Evolutionary conservation across 352 stramenopile species (phyloP).

Genomic region (Globisporangium solare): DNA sequence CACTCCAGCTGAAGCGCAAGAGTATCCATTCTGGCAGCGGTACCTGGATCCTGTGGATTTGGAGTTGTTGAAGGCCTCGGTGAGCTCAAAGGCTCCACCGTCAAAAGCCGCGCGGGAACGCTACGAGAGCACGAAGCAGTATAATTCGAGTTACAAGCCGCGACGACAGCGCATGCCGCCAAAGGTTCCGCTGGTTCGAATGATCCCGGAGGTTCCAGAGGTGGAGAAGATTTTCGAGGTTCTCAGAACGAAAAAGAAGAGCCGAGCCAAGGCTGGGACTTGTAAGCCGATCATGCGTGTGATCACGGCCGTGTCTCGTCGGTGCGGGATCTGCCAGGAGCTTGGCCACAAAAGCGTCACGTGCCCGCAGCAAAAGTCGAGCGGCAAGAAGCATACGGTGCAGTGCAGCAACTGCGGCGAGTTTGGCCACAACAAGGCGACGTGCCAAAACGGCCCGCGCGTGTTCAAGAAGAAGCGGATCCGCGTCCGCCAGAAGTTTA

Average conservation of each 20-base stretch:
- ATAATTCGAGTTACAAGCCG: too few relatives aligned
- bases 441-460: neutral
- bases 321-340: conserved; percentile 1
- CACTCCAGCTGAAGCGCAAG: neutral
- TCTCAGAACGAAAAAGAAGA: neutral
- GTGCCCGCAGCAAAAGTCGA: neutral
- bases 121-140: neutral
- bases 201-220: too few relatives aligned
- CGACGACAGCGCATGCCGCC: too few relatives aligned
- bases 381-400: neutral
- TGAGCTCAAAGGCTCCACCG: neutral
- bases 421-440: conserved; percentile 3
- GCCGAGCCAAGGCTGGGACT: neutral
- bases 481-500: too few relatives aligned
- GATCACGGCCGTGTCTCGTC: neutral
- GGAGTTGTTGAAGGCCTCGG: neutral
- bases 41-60: conserved; percentile 2
- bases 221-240: neutral
- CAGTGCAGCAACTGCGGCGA: conserved; percentile 10
- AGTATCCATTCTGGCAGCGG: neutral
- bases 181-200: too few relatives aligned
- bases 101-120: neutral
- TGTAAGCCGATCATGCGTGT: neutral
- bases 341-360: neutral
- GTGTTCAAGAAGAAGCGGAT: neutral